Conservation (phyloP, 305 asterid genomes). For the Salvia sclarea region DNA sequence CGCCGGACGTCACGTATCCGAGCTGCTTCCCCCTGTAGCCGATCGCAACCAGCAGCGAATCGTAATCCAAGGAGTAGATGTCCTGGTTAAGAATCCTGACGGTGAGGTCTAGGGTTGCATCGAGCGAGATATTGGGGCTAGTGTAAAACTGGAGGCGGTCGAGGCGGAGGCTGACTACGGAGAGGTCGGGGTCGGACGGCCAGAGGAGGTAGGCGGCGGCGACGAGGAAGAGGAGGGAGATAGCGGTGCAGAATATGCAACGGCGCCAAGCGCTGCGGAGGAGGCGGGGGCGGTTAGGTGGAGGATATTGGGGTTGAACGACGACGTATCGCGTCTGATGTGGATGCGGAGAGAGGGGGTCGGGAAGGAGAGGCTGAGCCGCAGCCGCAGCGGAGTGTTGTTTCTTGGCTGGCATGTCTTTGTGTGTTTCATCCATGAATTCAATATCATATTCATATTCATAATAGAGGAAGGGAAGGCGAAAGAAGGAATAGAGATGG, state of each 20-base stretch:
- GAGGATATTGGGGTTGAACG: slow-evolving; percentile 58
- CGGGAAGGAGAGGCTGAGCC: slow-evolving; percentile 54
- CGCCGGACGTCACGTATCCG: slow-evolving; percentile 57
- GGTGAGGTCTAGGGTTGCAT: slow-evolving; percentile 61
- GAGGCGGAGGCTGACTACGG: slow-evolving; percentile 63
- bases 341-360: slow-evolving; percentile 40
- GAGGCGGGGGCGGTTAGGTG: slow-evolving; percentile 45
- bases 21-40: slow-evolving; percentile 76
- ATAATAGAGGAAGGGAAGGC: background rate
- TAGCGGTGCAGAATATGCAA: slow-evolving; percentile 44
- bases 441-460: background rate
- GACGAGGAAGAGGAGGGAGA: slow-evolving; percentile 49
- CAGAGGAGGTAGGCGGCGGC: slow-evolving; percentile 64
- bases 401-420: slow-evolving; percentile 47
- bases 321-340: slow-evolving; percentile 53
- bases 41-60: slow-evolving; percentile 56
- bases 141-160: slow-evolving; percentile 52
- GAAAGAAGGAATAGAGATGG: background rate
- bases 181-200: slow-evolving; percentile 79
- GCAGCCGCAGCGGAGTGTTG: slow-evolving; percentile 32
- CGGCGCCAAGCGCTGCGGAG: slow-evolving; percentile 47
- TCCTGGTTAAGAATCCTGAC: slow-evolving; percentile 63
- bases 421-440: too few species aligned
- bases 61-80: slow-evolving; percentile 63
- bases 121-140: slow-evolving; percentile 53